Conservation (phyloP, 2,329 filamentous ascomycete genomes). For the Samsoniella hepiali region DNA sequence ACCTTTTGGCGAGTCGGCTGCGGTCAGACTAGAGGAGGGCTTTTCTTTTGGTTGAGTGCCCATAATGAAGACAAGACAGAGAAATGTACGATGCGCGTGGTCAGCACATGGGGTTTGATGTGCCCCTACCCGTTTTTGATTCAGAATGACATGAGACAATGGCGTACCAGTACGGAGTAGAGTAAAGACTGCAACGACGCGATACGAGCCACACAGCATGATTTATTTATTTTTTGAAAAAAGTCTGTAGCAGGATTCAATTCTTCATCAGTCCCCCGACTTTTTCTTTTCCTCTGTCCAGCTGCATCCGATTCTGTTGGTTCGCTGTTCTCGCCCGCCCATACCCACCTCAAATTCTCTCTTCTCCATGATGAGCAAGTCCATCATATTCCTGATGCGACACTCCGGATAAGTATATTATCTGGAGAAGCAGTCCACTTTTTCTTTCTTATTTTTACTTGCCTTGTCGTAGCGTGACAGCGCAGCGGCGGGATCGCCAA, state of each 20-base stretch:
- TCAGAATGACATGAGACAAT: neutral
- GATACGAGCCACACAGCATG: neutral
- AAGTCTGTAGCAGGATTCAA: neutral
- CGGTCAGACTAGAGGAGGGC: no score
- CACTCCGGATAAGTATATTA: neutral
- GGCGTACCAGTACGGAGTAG: no score
- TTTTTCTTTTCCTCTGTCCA: neutral
- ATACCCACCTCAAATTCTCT: no score
- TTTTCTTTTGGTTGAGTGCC: neutral
- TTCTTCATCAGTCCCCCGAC: neutral
- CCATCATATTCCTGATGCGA: neutral
- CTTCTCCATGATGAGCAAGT: neutral
- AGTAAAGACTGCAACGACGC: no score
- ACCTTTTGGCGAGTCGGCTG: no score
- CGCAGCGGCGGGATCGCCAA: neutral
- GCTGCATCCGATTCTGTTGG: no score
- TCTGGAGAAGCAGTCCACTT: constrained; percentile 6
- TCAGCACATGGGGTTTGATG: neutral
- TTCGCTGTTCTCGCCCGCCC: no score
- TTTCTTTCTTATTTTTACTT: neutral
- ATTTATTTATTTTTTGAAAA: neutral
- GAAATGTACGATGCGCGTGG: neutral
- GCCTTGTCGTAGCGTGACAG: neutral
- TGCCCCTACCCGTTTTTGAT: neutral
- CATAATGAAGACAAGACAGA: no score